Evolutionary conservation across 2,329 filamentous ascomycete genomes (phyloP), one percentile per base, ranked within the genome.

Genomic region (Diaporthe eres): DNA sequence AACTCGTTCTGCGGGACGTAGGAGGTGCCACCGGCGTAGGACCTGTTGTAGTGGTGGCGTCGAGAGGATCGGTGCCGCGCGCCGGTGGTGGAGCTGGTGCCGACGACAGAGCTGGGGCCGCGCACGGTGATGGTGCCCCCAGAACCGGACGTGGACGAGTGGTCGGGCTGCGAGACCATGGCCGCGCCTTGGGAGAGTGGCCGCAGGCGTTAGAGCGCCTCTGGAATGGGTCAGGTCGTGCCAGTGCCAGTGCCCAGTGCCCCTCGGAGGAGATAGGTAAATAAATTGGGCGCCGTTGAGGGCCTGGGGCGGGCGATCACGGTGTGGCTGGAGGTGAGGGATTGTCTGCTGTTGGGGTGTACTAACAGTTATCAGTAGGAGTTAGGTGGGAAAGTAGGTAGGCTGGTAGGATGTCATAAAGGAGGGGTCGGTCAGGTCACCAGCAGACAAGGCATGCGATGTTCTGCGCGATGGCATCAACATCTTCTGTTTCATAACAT

Each of bases 1-100:
- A 98, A 98, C 83, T 98, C 96, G 83, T 98, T 98, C 82, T 94
- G 94, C 57, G 94, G 90, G 34, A 91, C 86, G 81, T 93, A 92
- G 25, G 91, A 90, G 47, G 89, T 87, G 77, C 93, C 93, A 75
- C 95, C 95, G 80, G 93, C 91, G 82, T 97, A 94, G 65, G 95
- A 97, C 77, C 95, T 93, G 82, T 94, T 93, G 81, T 95, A 94
- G 79, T 95, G 92, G 42, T 81, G 65, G 76, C 73, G 77, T 31
- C 25, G 70, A 12, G 74, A 76, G 42, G 75, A 74, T 15, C 76
- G 76, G 78, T 74, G 79, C 76, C 58, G 77, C 71, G 55, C 74
- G 67, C 77, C 73, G 39, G 78, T 78, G 71, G 78, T 78, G 71
- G 77, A 77, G 74, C 77, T 77, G 63, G 76, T 79, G 74, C 80